Evolutionary conservation across 2,329 filamentous ascomycete genomes (phyloP), one percentile per base, ranked within the genome.

Genomic region (Ambrosiella cleistominuta): DNA sequence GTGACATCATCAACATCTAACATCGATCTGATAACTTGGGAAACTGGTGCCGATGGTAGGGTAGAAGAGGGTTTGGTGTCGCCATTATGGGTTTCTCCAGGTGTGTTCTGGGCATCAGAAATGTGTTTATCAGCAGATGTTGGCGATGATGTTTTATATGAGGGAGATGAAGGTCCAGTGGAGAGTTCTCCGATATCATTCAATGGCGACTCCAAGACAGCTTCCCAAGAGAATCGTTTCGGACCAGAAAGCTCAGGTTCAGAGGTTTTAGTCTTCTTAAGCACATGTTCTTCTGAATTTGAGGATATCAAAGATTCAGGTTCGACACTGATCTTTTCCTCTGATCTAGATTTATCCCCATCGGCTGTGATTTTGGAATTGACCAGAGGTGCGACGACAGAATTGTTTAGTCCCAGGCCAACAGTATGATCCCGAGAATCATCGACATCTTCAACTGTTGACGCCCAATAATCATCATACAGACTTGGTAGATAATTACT

Each of bases 401-500:
- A 15, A 15, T 17, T 7, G 12, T 27, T 37, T 17, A 59, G 40
- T 9, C 51, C 55, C 9, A 55, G 42, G 13, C 56, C 56, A 55
- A 35, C 38, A 27, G 37, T 44, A 11, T 44, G 35, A 8, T 37
- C 54, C 6, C 49, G 13, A 4, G 38, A 27, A 6, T 11, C 17
- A 27, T 47, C 55, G 13, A 50, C 50, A 11, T 40, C 56, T 2
- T 59, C 57, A 11, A 37, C 51, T n/a, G 66, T 63, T 36, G 75
- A 72, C 2, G 75, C 74, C 76, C 82, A 83, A 65, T 86, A 86
- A 63, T 78, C 80, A 59, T 83, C 82, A 64, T 86, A 86, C 50
- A 85, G 81, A 61, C 75, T 75, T 0, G 80, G 76, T 1, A 85
- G 70, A 63, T 85, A 82, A 15, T 75, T 79, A 66, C 82, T 86